Conservation (phyloP, 1,139 yeast species). For the Yamadazyma pseudoaaseri region DNA sequence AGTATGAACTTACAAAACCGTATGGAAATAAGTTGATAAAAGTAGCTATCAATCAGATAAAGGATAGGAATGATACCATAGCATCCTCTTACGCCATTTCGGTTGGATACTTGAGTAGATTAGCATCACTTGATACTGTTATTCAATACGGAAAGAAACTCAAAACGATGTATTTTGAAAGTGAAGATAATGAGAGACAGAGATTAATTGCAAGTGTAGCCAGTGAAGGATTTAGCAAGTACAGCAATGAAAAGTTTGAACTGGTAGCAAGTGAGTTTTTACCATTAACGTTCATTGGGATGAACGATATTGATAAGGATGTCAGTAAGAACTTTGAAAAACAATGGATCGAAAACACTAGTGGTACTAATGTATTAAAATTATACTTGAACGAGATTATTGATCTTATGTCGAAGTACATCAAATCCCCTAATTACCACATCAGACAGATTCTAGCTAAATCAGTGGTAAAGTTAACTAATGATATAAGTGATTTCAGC, state of each 20-base stretch:
- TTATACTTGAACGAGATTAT: constrained; percentile 75
- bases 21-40: constrained; percentile 63
- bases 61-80: constrained; percentile 71
- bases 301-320: constrained; percentile 56
- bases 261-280: constrained; percentile 62
- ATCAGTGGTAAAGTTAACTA: constrained; percentile 63
- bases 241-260: constrained; percentile 73
- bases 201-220: constrained; percentile 61
- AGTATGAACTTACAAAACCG: constrained; percentile 53
- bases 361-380: constrained; percentile 66
- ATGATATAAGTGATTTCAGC: constrained; percentile 34
- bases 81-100: constrained; percentile 77
- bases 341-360: constrained; percentile 81
- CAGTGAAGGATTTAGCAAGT: constrained; percentile 64
- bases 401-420: constrained; percentile 45
- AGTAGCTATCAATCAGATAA: constrained; percentile 57
- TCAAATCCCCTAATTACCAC: constrained; percentile 59
- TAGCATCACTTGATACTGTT: constrained; percentile 55
- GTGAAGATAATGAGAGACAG: constrained; percentile 43
- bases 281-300: constrained; percentile 80
- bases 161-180: constrained; percentile 58
- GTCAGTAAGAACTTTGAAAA: constrained; percentile 52
- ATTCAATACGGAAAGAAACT: constrained; percentile 55
- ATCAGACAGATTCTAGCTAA: constrained; percentile 72
- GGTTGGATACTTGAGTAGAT: constrained; percentile 74